Base-by-base conservation (phyloP, 257 asterid species). In the Nicotiana otophora region DNA sequence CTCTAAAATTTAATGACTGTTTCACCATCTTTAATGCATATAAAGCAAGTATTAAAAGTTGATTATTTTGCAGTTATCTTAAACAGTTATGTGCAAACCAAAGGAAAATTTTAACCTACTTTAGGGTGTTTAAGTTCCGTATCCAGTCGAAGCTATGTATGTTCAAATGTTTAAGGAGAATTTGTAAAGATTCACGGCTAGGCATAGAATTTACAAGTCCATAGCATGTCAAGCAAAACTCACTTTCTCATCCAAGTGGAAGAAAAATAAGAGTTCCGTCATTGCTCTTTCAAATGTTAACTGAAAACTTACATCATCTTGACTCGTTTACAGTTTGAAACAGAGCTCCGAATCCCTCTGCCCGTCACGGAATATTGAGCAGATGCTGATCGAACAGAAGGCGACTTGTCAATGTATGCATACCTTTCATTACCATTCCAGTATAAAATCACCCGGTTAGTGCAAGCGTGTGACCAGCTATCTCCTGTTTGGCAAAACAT, bases 381-480 rank as follows among this genome's bases (percentile, higher is more conserved):
- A 4, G 97, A 89, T 65, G 99, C 94, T 58, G 98, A 90, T 78
- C 83, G 89, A 85, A 94, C 42, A 14, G 97, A 92, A 30, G 99
- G 99, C 8, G 99, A 96, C 90, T 96, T 96, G 82, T 96, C 99
- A 9, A 96, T 90, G 69, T 89, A 85, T 82, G 97, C 99, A 87
- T 84, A 84, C 80, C 99, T 88, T 84, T 91, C 99, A 3, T 89
- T 91, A 64, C 97, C 97, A 15, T 93, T 92, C 99, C 99, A 94
- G 86, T 91, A 88, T 82, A 96, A 76, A 60, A 96, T 93, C 72
- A 94, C 86, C 75, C 99, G 90, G 67, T 94, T 94, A n/a, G 99
- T 96, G 70, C 97, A 91, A 84, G 98, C 98, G 76, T 96, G 98
- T 26, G 99, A 91, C 99, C 99, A 96, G 75, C 99, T 96, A 90